Evolutionary conservation across 345 rosid genomes (phyloP).

Genomic region (Eucalyptus pauciflora): DNA sequence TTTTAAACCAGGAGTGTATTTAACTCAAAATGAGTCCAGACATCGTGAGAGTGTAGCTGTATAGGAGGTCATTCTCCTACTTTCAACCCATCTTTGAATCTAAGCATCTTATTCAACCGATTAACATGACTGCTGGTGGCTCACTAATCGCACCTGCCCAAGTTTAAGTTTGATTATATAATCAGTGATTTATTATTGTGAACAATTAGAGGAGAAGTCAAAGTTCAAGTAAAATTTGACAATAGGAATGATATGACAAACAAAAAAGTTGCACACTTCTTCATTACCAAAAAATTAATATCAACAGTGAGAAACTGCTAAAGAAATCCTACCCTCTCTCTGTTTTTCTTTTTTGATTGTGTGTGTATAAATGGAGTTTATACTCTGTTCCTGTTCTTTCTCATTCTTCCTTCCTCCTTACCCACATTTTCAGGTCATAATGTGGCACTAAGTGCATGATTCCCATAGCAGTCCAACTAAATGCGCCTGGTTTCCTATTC

Average conservation of each 20-base stretch:
- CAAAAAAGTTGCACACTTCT: neutral
- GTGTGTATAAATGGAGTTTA: neutral
- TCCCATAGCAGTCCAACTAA: neutral
- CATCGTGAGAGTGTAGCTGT: neutral
- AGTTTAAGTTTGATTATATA: neutral
- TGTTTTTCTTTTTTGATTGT: neutral
- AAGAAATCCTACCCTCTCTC: neutral
- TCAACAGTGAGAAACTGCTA: neutral
- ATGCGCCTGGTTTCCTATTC: neutral
- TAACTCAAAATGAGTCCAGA: neutral
- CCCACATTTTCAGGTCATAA: neutral
- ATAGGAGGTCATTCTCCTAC: neutral
- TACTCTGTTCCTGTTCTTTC: neutral
- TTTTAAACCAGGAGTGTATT: neutral
- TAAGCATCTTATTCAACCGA: neutral
- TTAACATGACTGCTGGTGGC: neutral
- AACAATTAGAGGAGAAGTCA: neutral
- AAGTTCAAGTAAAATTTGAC: neutral
- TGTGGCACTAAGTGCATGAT: neutral
- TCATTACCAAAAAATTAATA: neutral
- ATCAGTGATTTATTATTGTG: neutral
- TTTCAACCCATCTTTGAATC: neutral
- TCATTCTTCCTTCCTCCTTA: neutral
- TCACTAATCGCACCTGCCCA: neutral
- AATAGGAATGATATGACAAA: neutral